Percentiles rank a stretch among this genome's conserved stretches.
Conservation (phyloP, 75 land plant species). For the Cryptomeria japonica region DNA sequence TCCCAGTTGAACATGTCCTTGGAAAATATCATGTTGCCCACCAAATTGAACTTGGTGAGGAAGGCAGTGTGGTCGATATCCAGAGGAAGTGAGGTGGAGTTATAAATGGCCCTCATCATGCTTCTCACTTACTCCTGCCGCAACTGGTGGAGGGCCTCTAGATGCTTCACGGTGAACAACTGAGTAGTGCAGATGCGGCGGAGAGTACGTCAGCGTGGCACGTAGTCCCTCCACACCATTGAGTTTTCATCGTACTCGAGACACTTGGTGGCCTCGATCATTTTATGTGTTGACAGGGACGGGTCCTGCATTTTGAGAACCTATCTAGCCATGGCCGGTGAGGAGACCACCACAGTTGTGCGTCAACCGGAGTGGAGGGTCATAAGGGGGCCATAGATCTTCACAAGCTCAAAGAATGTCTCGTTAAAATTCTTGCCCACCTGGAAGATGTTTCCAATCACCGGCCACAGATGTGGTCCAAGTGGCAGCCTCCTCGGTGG, state of each 20-base stretch:
- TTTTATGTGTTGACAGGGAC: slow-evolving; percentile 6
- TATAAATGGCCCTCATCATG: too few relatives aligned
- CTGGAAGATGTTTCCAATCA: too few relatives aligned
- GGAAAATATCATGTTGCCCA: too few relatives aligned
- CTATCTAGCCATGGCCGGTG: slow-evolving; percentile 21
- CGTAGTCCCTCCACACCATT: too few relatives aligned
- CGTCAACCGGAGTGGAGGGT: slow-evolving; percentile 15
- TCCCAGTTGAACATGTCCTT: too few relatives aligned
- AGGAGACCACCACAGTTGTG: slow-evolving; percentile 25
- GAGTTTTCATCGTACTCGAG: slow-evolving; percentile 16
- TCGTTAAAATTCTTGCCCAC: too few relatives aligned
- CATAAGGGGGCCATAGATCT: slow-evolving; percentile 30
- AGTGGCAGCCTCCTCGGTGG: slow-evolving; percentile 18
- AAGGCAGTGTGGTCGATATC: too few relatives aligned
- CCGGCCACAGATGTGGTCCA: too few relatives aligned
- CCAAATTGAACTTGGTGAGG: too few relatives aligned
- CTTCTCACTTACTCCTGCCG: too few relatives aligned
- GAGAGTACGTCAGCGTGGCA: too few relatives aligned
- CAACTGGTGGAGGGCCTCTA: slow-evolving; percentile 14
- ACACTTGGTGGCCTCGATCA: slow-evolving; percentile 19
- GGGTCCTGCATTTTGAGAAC: slow-evolving; percentile 22
- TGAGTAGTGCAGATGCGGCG: slow-evolving; percentile 9
- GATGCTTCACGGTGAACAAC: slow-evolving; percentile 22
- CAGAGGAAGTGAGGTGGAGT: too few relatives aligned
- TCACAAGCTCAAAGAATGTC: slow-evolving; percentile 9